Evolutionary conservation across 192 early-diverging fungal species (phyloP), one percentile per base, ranked within the genome.

Genomic region (Coemansia asiatica): DNA sequence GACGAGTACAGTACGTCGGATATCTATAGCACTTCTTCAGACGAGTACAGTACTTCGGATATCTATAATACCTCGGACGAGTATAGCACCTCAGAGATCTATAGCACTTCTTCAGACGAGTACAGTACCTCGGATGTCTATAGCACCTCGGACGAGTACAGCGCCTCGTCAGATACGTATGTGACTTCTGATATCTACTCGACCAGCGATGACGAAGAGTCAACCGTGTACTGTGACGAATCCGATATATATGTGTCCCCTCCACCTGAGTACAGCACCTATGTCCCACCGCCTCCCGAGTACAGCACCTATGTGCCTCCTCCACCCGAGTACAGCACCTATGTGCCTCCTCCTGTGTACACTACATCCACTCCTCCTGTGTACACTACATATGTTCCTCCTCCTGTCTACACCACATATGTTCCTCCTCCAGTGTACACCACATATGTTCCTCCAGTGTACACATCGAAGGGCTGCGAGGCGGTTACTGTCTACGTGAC

Each of bases 401-500:
- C 50, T 10, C n/a, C n/a, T n/a, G n/a, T n/a, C n/a, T n/a, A n/a
- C n/a, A n/a, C n/a, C n/a, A n/a, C n/a, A n/a, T 33, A 57, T 8
- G 29, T 54, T 23, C 25, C 36, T 8, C 8, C 69, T 2, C 38
- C 28, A 0, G 36, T 53, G 4, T 71, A 66, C 33, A 25, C 22
- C 15, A 54, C 60, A 6, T 63, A 69, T n/a, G 50, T 50, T 26
- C 64, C 59, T 19, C 64, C 64, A 18, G 60, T 60, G n/a, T 66
- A 66, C 56, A 63, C 71, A 6, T 67, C 71, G 9, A 56, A 51
- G 1, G 58, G 61, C 12, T 66, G 63, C 18, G 67, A 56, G 46
- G 59, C 73, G 10, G 28, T 28, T 15, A 75, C 73, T 10, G 67
- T 66, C 16, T 18, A 46, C 19, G 22, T 66, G 8, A 72, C 69